Conservation (phyloP, 805 yeast genomes). For the Candida vaughaniae region DNA sequence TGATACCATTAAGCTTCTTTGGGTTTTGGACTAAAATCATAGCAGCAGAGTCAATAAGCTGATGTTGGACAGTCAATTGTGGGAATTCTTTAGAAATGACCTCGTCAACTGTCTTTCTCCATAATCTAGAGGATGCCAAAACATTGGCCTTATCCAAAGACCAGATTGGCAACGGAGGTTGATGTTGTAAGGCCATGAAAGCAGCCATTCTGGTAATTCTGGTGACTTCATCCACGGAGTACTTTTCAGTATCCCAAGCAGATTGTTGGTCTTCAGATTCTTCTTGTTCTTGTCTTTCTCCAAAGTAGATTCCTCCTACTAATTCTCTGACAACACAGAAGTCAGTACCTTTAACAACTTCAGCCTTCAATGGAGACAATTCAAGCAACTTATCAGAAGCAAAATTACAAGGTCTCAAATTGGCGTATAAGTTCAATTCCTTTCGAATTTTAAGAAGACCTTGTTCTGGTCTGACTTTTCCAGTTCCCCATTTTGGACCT, state of each 20-base stretch:
- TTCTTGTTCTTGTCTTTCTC: conserved; percentile 90
- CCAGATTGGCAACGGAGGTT: conserved; percentile 95
- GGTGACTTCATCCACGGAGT: conserved; percentile 87
- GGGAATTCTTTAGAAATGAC: conserved; percentile 90
- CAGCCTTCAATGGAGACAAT: conserved; percentile 83
- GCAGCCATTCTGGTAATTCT: conserved; percentile 99
- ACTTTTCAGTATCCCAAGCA: conserved; percentile 93
- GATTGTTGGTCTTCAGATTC: conserved; percentile 60
- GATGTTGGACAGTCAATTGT: conserved; percentile 81
- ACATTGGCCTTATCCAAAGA: conserved; percentile 97
- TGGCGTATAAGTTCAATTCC: conserved; percentile 91
- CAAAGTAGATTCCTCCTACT: conserved; percentile 98
- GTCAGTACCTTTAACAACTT: conserved; percentile 86
- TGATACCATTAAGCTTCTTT: conserved; percentile 85
- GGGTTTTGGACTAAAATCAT: conserved; percentile 95
- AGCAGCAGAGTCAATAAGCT: conserved; percentile 97
- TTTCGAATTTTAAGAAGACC: conserved; percentile 93
- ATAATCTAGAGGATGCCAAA: conserved; percentile 89
- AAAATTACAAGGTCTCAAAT: conserved; percentile 94
- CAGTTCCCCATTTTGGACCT: conserved; percentile 99
- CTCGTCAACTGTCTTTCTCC: conserved; percentile 92
- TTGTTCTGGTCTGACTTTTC: conserved; percentile 94
- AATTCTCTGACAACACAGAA: conserved; percentile 93
- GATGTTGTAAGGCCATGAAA: conserved; percentile 86
- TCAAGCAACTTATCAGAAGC: conserved; percentile 80